Conservation (phyloP, 805 yeast species). For the Dipodascus geniculatus region DNA sequence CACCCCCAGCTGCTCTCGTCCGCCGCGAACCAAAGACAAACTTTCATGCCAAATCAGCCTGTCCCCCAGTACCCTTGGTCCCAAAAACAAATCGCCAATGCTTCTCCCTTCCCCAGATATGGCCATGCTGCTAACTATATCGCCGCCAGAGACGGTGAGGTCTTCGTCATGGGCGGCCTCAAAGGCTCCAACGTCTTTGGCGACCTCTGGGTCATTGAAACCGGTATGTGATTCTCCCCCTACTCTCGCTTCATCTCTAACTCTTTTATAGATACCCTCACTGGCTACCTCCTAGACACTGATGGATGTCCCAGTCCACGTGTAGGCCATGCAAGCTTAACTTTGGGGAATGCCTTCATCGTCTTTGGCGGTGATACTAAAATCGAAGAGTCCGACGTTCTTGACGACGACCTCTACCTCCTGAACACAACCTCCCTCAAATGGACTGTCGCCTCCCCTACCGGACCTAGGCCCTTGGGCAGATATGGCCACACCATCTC, state of each 20-base stretch:
- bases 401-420: slow-evolving; percentile 84
- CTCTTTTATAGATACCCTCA: slow-evolving; percentile 19
- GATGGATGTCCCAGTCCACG: slow-evolving; percentile 88
- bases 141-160: slow-evolving; percentile 67
- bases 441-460: slow-evolving; percentile 71
- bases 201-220: slow-evolving; percentile 83
- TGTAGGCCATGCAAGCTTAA: slow-evolving; percentile 87
- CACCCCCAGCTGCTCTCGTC: background rate
- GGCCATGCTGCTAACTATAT: slow-evolving; percentile 78
- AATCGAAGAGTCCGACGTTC: slow-evolving; percentile 51
- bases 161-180: slow-evolving; percentile 89
- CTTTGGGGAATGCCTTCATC: slow-evolving; percentile 90
- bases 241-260: background rate
- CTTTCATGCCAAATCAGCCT: background rate
- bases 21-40: background rate
- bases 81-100: slow-evolving; percentile 23
- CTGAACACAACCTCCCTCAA: slow-evolving; percentile 67
- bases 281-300: slow-evolving; percentile 50
- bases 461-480: slow-evolving; percentile 73
- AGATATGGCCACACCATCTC: slow-evolving; percentile 92
- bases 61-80: slow-evolving; percentile 25
- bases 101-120: slow-evolving; percentile 87
- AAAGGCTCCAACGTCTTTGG: slow-evolving; percentile 88
- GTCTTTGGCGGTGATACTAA: slow-evolving; percentile 94
- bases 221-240: slow-evolving; percentile 27